Evolutionary conservation across 2,329 filamentous ascomycete species (phyloP).

Genomic region (Colletotrichum sp.): DNA sequence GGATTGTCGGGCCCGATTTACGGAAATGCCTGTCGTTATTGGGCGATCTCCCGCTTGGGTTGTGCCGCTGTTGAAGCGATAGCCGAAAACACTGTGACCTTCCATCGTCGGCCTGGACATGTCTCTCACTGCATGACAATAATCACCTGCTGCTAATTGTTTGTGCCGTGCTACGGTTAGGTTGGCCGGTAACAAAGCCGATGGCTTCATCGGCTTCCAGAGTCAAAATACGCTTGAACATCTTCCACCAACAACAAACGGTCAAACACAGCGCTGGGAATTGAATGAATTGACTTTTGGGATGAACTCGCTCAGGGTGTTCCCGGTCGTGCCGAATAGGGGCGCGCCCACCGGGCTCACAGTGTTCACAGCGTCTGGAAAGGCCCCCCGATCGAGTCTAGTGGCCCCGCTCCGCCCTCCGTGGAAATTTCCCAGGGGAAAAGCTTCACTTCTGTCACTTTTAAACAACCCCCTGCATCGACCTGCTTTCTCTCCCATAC

Average conservation of each 20-base stretch:
- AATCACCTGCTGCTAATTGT: not conserved
- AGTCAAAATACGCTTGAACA: not conserved
- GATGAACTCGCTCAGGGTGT: not conserved
- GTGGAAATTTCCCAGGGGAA: conserved; percentile 16
- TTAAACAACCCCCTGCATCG: not conserved
- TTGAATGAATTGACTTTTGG: not conserved
- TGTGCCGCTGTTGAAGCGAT: not conserved
- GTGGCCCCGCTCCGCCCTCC: conserved; percentile 4
- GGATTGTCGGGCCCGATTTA: not conserved
- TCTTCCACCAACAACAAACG: not conserved
- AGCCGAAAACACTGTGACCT: not conserved
- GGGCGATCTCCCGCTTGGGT: conserved; percentile 10
- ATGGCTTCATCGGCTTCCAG: not conserved
- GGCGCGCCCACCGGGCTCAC: not conserved
- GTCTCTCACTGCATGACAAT: not conserved
- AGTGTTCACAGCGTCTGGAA: not conserved
- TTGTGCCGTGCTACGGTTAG: not conserved
- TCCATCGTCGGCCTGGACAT: not conserved
- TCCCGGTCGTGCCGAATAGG: conserved; percentile 16
- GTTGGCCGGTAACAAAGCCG: not conserved
- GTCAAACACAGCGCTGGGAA: not conserved
- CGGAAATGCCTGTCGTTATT: not conserved
- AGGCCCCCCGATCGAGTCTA: not conserved
- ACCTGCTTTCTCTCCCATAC: conserved; percentile 12
- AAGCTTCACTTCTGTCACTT: not conserved